Percentiles rank a stretch among this genome's conserved stretches.
phyloP scores from a whole-genome alignment of 2,329 filamentous ascomycete genomes.

The Calonectria fujianensis region DNA sequence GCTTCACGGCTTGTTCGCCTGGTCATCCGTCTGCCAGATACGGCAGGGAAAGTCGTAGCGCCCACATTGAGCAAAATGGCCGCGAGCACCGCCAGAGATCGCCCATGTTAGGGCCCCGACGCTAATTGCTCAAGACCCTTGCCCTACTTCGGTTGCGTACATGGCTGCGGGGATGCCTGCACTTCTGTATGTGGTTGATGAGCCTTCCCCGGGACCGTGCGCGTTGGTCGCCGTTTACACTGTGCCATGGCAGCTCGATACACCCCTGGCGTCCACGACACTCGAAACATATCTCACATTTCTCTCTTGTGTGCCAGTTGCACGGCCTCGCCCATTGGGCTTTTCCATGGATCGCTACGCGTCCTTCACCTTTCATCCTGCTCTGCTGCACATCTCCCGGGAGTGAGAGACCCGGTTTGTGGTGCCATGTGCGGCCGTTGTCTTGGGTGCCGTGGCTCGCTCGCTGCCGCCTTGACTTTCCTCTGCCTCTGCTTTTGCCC shows the following conservation, averaged over 20 bases:
- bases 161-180: slow-evolving; percentile 17
- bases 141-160: not conserved
- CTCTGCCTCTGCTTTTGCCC: not conserved
- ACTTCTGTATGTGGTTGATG: not conserved
- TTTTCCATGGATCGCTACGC: not conserved
- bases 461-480: not conserved
- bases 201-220: slow-evolving; percentile 21
- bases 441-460: slow-evolving; percentile 2
- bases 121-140: slow-evolving; percentile 13
- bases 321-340: slow-evolving; percentile 15
- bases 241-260: not conserved
- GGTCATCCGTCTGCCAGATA: not conserved
- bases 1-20: not conserved
- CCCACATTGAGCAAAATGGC: slow-evolving; percentile 15
- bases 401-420: slow-evolving; percentile 16
- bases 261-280: slow-evolving; percentile 27
- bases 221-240: not conserved
- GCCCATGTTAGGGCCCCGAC: slow-evolving; percentile 5
- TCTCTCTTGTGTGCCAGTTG: slow-evolving; percentile 7
- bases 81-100: slow-evolving; percentile 19
- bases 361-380: slow-evolving; percentile 3
- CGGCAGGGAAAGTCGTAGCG: not conserved
- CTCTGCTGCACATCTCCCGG: slow-evolving; percentile 21
- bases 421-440: slow-evolving; percentile 24
- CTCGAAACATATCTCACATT: slow-evolving; percentile 26